These are phyloP conservation scores for Emmonsiellopsis sp. DNA, from an alignment of 2,329 filamentous ascomycete genomes.

Conservation along the genomic window DNA sequence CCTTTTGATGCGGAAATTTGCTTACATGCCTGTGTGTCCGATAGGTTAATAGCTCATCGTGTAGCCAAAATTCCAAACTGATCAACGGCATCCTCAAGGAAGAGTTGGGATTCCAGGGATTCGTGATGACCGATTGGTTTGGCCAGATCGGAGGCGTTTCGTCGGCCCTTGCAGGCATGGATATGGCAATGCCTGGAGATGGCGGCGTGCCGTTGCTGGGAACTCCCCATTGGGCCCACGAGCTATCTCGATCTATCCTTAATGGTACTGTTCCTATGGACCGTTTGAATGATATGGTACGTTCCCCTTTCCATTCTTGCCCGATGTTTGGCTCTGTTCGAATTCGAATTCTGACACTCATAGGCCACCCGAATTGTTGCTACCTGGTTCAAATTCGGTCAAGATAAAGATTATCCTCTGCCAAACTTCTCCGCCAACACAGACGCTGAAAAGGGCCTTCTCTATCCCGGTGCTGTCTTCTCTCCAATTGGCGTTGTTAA, in stretches of 20 bases:
- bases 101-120: slow-evolving; percentile 64
- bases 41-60: slow-evolving; percentile 56
- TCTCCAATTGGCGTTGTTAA: slow-evolving; percentile 58
- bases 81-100: slow-evolving; percentile 63
- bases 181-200: slow-evolving; percentile 63
- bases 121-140: slow-evolving; percentile 61
- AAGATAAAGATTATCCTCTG: slow-evolving; percentile 47
- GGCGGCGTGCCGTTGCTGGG: slow-evolving; percentile 43
- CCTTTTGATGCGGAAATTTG: background rate
- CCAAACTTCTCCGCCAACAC: slow-evolving; percentile 55
- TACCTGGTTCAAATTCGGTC: slow-evolving; percentile 47
- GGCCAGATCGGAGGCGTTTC: slow-evolving; percentile 52
- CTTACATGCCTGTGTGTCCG: background rate
- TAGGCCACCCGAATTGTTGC: slow-evolving; percentile 47
- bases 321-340: background rate
- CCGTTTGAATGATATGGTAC: slow-evolving; percentile 44
- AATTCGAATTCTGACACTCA: slow-evolving; percentile 7
- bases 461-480: slow-evolving; percentile 50
- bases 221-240: slow-evolving; percentile 45
- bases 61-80: slow-evolving; percentile 58
- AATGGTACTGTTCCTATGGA: slow-evolving; percentile 50
- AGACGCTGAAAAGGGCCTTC: slow-evolving; percentile 42
- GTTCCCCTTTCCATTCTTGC: background rate
- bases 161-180: slow-evolving; percentile 53
- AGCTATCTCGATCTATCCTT: slow-evolving; percentile 45